A percentile compares a stretch with the other conserved stretches of the same genome.
Evolutionary conservation across 2,329 filamentous ascomycete genomes (phyloP).

Genomic region (Coleophoma crateriformis): DNA sequence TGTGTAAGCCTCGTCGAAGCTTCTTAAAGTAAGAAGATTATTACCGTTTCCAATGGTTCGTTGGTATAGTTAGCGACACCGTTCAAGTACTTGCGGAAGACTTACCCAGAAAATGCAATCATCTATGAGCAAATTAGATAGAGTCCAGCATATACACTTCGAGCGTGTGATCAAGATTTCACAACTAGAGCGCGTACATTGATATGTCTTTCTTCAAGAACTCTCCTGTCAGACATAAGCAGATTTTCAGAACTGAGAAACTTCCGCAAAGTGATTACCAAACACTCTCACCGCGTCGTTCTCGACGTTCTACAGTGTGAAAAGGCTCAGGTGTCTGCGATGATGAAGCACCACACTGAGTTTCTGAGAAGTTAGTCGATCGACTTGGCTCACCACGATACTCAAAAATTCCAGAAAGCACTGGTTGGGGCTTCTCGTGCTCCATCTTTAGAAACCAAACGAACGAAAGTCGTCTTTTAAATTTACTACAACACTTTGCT

Average conservation of each 20-base stretch:
- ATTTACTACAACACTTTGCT: too few species aligned
- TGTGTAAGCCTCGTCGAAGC: too few species aligned
- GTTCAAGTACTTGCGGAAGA: slow-evolving; percentile 1
- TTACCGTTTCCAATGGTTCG: slow-evolving; percentile 35
- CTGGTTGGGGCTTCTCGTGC: not conserved
- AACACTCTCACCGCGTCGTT: slow-evolving; percentile 20
- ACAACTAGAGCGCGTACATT: slow-evolving; percentile 22
- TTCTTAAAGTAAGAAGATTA: not conserved
- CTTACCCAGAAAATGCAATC: slow-evolving; percentile 38
- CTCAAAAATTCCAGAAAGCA: not conserved
- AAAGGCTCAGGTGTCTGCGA: too few species aligned
- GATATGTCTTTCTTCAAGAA: slow-evolving; percentile 34
- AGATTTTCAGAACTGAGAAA: too few species aligned
- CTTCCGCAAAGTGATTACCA: slow-evolving; percentile 13
- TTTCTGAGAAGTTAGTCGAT: not conserved
- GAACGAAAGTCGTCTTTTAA: too few species aligned
- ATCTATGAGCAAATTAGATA: slow-evolving; percentile 22
- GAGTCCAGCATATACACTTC: too few species aligned
- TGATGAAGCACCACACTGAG: too few species aligned
- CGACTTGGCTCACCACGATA: not conserved
- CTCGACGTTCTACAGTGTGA: slow-evolving; percentile 15
- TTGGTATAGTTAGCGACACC: slow-evolving; percentile 2
- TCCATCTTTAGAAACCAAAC: not conserved
- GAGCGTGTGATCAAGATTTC: too few species aligned
- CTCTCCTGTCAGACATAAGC: slow-evolving; percentile 26